A percentile compares a stretch with the other conserved stretches of the same genome.
Evolutionary conservation across 225 moss, liverwort and hornwort species (phyloP).

Genomic region (Takakia lepidozioides): DNA sequence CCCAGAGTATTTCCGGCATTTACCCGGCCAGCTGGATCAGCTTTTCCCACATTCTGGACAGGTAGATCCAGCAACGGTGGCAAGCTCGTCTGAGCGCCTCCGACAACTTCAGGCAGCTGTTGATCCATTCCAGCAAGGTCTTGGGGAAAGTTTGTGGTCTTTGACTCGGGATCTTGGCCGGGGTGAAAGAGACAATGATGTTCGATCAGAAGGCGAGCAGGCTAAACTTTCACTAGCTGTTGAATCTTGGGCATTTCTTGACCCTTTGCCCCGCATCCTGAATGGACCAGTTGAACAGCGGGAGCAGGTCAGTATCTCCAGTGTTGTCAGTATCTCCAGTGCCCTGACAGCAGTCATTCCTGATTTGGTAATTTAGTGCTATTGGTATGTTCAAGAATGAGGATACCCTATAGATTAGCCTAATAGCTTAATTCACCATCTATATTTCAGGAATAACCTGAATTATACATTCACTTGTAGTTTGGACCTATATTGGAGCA

Average conservation of each 20-base stretch:
- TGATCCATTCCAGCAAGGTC: constrained; percentile 17
- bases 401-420: too few relatives aligned
- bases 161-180: constrained; percentile 13
- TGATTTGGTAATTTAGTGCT: too few relatives aligned
- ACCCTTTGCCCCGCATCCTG: constrained; percentile 8
- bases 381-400: too few relatives aligned
- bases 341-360: too few relatives aligned
- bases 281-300: constrained; percentile 33
- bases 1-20: constrained; percentile 46
- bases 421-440: too few relatives aligned
- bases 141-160: constrained; percentile 3
- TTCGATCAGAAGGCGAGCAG: constrained; percentile 23
- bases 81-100: background rate
- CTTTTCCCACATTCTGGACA: constrained; percentile 2
- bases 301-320: constrained; percentile 8
- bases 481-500: too few relatives aligned
- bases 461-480: too few relatives aligned
- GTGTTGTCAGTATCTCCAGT: background rate
- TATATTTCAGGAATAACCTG: too few relatives aligned
- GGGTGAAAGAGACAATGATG: constrained; percentile 9
- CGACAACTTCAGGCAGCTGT: constrained; percentile 5
- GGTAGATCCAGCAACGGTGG: constrained; percentile 1
- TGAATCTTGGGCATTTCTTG: constrained; percentile 11
- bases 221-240: constrained; percentile 15
- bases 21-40: constrained; percentile 33